Conservation (phyloP, 2,329 filamentous ascomycete genomes). For the Pezicula neosporulosa region DNA sequence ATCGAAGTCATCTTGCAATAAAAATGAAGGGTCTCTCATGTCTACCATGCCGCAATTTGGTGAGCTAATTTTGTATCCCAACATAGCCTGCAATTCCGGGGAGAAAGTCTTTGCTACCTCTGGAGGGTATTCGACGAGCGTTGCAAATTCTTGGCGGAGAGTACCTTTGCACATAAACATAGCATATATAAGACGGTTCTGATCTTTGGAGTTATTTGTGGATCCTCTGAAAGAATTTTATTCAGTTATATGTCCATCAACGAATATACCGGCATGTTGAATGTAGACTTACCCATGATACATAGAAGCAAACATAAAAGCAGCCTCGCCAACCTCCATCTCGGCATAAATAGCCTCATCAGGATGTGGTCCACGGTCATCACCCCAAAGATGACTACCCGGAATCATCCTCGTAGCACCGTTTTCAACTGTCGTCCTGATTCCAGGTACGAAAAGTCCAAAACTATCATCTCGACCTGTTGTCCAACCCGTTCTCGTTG, state of each 20-base stretch:
- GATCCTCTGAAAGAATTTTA: conserved; percentile 1
- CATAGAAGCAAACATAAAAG: conserved; percentile 12
- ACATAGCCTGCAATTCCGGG: conserved; percentile 7
- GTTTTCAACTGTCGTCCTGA: conserved; percentile 9
- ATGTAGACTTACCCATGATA: conserved; percentile 7
- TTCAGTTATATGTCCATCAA: too few relatives aligned
- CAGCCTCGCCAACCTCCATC: conserved; percentile 12
- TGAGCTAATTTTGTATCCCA: conserved; percentile 13
- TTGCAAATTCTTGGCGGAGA: conserved; percentile 10
- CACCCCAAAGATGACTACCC: conserved; percentile 16
- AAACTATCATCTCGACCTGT: conserved; percentile 9
- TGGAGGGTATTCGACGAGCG: conserved; percentile 9
- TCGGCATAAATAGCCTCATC: conserved; percentile 11
- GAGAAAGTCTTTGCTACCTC: conserved; percentile 11
- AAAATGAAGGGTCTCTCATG: conserved; percentile 7
- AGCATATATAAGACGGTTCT: conserved; percentile 10
- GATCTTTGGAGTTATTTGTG: conserved; percentile 7
- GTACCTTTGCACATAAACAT: conserved; percentile 14
- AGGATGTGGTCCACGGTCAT: conserved; percentile 10
- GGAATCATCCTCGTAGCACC: conserved; percentile 15
- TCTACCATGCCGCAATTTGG: conserved; percentile 12
- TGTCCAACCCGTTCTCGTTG: conserved; percentile 8
- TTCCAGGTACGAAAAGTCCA: conserved; percentile 13
- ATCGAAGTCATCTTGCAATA: conserved; percentile 8
- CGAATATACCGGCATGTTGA: too few relatives aligned